Evolutionary conservation across 176 grass and related monocot genomes (phyloP), one percentile per base, ranked within the genome.

Genomic region (Dactylis glomerata): DNA sequence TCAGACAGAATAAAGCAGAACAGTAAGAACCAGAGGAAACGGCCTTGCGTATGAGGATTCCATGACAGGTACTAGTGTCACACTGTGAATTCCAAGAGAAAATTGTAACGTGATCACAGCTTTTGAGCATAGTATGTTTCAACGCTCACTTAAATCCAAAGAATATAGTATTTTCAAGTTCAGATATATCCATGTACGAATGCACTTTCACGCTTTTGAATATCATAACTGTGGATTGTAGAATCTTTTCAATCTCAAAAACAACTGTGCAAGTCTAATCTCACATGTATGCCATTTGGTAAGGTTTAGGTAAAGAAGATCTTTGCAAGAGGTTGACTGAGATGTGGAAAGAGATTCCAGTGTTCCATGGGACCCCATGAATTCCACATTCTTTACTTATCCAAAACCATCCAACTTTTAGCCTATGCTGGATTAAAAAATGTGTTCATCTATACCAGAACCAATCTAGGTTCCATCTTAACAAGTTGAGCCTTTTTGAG

Each of bases 291-390:
- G 49, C 12, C 24, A 8, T 24, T 7, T 31, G 54, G 47, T n/a
- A 38, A n/a, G 72, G 32, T 33, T 46, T 85, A 31, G 15, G 19
- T 23, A 38, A 19, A 9, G 5, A 8, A 41, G 15, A 8, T 49
- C 64, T 49, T 59, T 9, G 23, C 13, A 66, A 85, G n/a, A n/a
- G n/a, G n/a, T n/a, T n/a, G n/a, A n/a, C n/a, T n/a, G n/a, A n/a
- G n/a, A n/a, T n/a, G n/a, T n/a, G 44, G 20, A 63, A 52, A 54
- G 23, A 73, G 32, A 79, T 84, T 28, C 75, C 67, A 83, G 55
- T 30, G 81, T 79, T 77, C 84, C 33, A 57, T 77, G 63, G 73
- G 73, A 64, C 80, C 63, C 68, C 14, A 17, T 61, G 79, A 68
- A 77, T 63, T 59, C 36, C 16, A 70, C 68, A 19, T 65, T n/a